Evolutionary conservation across 2,329 filamentous ascomycete genomes (phyloP), one percentile per base, ranked within the genome.

Genomic region (Leptoxyphium fumago): DNA sequence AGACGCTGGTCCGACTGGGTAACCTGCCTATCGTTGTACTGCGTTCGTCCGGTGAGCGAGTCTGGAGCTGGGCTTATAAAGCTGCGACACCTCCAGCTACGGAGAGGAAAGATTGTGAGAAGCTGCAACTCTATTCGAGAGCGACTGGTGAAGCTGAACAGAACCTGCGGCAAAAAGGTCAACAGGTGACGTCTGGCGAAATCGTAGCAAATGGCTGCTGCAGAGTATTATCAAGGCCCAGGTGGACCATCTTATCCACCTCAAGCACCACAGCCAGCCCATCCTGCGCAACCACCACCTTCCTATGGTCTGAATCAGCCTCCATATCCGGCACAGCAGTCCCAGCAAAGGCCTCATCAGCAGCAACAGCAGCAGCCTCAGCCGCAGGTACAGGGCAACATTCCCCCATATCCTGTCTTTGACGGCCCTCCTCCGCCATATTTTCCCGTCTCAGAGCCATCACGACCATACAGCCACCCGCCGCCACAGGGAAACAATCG

Each of bases 361-460:
- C 38, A 40, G 38, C 38, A 14, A 13, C 38, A 40, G 11, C 13
- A 14, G 3, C 38, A 17, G 18, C 13, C 11, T 4, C 38, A 40
- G 38, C 11, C 13, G 18, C 38, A 40, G 5, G 3, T 11, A 10
- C 14, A 17, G 18, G 38, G 13, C 11, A 18, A 40, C 10, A 43
- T 38, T 2, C 45, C 41, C 17, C 46, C 46, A n/a, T 48, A 48
- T 15, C 46, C 46, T 10, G 41, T 48, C 29, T 48, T 43, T 21
- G 46, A 48, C 18, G 46, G 43, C 5, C 46, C 46, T 26, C 46
- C 46, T 41, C 46, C 46, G 10, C 45, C 45, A 40, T 40, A 38
- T 29, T 40, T 41, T 11, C 26, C 29, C 10, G 41, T 29, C 15
- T 41, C 44, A 29, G 42, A 43, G 28, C 40, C 13, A 13, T 15